Evolutionary conservation across 2,329 filamentous ascomycete genomes (phyloP).

Genomic region (Gnomoniopsis smithogilvyi): DNA sequence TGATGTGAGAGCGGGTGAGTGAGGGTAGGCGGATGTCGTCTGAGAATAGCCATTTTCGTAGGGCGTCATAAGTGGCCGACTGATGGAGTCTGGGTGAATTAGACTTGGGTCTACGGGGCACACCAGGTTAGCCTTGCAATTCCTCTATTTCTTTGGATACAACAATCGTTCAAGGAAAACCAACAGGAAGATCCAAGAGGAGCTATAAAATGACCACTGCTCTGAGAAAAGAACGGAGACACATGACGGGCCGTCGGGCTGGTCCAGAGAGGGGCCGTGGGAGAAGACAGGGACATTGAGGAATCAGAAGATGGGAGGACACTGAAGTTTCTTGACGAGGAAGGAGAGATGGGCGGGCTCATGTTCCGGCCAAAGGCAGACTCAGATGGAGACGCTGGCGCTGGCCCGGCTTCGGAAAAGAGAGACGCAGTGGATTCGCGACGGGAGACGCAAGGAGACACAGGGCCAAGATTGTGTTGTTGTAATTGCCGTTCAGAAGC

Average conservation of each 20-base stretch:
- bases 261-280: slow-evolving; percentile 27
- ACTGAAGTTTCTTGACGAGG: slow-evolving; percentile 26
- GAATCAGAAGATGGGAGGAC: slow-evolving; percentile 29
- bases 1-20: slow-evolving; percentile 63
- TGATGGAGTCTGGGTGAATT: slow-evolving; percentile 52
- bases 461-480: slow-evolving; percentile 23
- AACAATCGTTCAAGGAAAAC: slow-evolving; percentile 39
- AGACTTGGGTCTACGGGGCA: slow-evolving; percentile 48
- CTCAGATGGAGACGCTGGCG: slow-evolving; percentile 26
- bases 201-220: slow-evolving; percentile 49
- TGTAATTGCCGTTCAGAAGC: slow-evolving; percentile 6
- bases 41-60: slow-evolving; percentile 49
- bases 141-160: slow-evolving; percentile 14
- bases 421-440: slow-evolving; percentile 21
- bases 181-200: slow-evolving; percentile 50
- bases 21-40: slow-evolving; percentile 44
- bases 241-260: slow-evolving; percentile 27
- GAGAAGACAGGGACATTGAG: slow-evolving; percentile 31
- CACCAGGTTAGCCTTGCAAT: slow-evolving; percentile 32
- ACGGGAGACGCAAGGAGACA: slow-evolving; percentile 22
- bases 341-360: slow-evolving; percentile 25
- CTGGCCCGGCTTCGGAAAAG: slow-evolving; percentile 23
- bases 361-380: slow-evolving; percentile 22
- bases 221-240: slow-evolving; percentile 50
- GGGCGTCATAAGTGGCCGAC: slow-evolving; percentile 46